These are phyloP conservation scores for Xerocomus spinulosus DNA, from an alignment of 768 basidiomycete genomes.

Conservation along the genomic window DNA sequence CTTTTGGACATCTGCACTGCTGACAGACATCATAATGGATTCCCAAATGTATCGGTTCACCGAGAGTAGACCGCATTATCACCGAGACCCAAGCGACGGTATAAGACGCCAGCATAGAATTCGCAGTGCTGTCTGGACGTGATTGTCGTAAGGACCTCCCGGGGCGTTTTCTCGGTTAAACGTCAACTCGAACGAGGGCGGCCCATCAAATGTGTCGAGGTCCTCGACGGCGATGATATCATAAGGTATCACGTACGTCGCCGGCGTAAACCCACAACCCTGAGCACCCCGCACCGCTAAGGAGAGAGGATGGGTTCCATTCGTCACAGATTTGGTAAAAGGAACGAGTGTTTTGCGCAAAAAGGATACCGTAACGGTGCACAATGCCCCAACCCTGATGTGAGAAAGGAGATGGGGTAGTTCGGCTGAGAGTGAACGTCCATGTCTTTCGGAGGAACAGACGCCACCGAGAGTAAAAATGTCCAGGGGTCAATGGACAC, in stretches of 20 bases:
- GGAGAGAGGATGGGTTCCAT: neutral
- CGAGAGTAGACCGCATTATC: too few species aligned
- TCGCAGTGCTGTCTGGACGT: too few species aligned
- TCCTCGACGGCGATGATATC: neutral
- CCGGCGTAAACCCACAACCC: conserved; percentile 1
- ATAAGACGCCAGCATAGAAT: too few species aligned
- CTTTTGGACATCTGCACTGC: too few species aligned
- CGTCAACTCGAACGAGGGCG: too few species aligned
- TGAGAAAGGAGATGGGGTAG: neutral
- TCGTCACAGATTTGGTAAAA: neutral
- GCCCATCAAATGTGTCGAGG: too few species aligned
- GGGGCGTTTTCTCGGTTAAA: too few species aligned
- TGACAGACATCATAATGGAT: too few species aligned
- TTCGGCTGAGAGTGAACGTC: neutral
- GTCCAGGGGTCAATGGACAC: neutral
- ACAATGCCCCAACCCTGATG: conserved; percentile 1
- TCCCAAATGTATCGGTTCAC: too few species aligned
- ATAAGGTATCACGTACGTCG: neutral
- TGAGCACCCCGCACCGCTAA: neutral
- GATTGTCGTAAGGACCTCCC: too few species aligned
- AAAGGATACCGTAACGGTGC: neutral
- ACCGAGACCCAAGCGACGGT: too few species aligned
- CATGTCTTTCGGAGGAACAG: neutral
- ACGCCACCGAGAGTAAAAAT: conserved; percentile 4
- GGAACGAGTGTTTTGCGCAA: neutral